A percentile compares a stretch with the other conserved stretches of the same genome.
These are phyloP conservation scores for Pseudogymnoascus sp. DNA, from an alignment of 2,329 filamentous ascomycete genomes.

Conservation along the genomic window DNA sequence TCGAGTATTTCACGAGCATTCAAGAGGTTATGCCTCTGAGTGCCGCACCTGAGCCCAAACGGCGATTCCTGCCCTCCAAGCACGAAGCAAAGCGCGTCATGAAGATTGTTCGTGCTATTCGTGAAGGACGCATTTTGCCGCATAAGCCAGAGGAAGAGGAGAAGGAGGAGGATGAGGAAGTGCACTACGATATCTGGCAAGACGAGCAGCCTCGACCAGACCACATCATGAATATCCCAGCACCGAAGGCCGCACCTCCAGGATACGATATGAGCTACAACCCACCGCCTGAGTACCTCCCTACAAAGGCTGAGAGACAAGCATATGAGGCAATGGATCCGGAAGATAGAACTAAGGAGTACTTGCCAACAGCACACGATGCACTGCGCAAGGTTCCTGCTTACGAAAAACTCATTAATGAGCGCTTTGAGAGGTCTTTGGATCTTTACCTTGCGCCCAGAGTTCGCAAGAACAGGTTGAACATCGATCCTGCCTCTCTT, in stretches of 20 bases:
- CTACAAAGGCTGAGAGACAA: slow-evolving; percentile 74
- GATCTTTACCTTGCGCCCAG: slow-evolving; percentile 93
- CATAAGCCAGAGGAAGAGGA: slow-evolving; percentile 71
- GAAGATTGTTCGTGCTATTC: slow-evolving; percentile 94
- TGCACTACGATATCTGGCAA: slow-evolving; percentile 83
- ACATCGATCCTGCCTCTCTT: slow-evolving; percentile 90
- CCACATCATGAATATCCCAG: slow-evolving; percentile 89
- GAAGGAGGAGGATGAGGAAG: slow-evolving; percentile 65
- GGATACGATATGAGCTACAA: slow-evolving; percentile 96
- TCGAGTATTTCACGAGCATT: slow-evolving; percentile 90
- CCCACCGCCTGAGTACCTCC: slow-evolving; percentile 88
- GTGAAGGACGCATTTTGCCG: slow-evolving; percentile 87
- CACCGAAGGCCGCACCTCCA: slow-evolving; percentile 86
- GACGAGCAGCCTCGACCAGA: slow-evolving; percentile 78
- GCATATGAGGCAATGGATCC: slow-evolving; percentile 81
- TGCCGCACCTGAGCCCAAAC: slow-evolving; percentile 90
- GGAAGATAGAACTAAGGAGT: slow-evolving; percentile 87
- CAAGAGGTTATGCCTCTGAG: slow-evolving; percentile 92
- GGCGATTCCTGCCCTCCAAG: slow-evolving; percentile 91
- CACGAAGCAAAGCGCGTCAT: slow-evolving; percentile 94
- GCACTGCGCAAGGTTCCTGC: slow-evolving; percentile 87
- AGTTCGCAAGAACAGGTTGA: slow-evolving; percentile 85
- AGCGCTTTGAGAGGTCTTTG: slow-evolving; percentile 90
- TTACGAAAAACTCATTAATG: slow-evolving; percentile 85
- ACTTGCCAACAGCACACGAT: slow-evolving; percentile 73